Evolutionary conservation across 768 basidiomycete species (phyloP).

Genomic region (Pulveroboletus ravenelii): DNA sequence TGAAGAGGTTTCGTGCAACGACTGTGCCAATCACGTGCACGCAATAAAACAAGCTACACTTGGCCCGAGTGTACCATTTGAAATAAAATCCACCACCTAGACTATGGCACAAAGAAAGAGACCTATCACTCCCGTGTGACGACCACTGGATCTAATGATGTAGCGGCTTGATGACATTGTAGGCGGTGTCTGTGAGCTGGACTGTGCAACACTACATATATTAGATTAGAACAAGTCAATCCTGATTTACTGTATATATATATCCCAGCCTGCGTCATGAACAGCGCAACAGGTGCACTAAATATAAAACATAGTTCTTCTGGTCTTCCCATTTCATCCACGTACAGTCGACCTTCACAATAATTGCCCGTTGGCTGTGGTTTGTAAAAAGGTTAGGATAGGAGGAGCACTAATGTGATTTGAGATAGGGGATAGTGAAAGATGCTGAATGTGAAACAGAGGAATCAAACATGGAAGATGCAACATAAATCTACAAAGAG

Average conservation of each 20-base stretch:
- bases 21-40: not conserved
- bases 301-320: constrained; percentile 10
- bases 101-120: too few species aligned
- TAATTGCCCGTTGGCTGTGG: not conserved
- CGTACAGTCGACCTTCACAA: constrained; percentile 9
- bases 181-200: too few species aligned
- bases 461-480: constrained; percentile 1
- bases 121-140: too few species aligned
- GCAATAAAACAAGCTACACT: too few species aligned
- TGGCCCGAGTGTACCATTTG: too few species aligned
- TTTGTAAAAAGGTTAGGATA: not conserved
- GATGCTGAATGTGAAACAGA: constrained; percentile 3
- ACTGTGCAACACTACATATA: too few species aligned
- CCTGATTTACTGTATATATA: not conserved
- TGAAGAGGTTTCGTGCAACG: too few species aligned
- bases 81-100: too few species aligned
- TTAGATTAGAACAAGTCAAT: constrained; percentile 1
- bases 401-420: not conserved
- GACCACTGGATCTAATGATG: too few species aligned
- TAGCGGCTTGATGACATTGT: too few species aligned
- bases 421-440: constrained; percentile 8
- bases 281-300: constrained; percentile 2
- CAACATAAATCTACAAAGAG: constrained; percentile 10
- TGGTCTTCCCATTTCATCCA: not conserved
- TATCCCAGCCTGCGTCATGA: constrained; percentile 2